These are phyloP conservation scores for Tetrapisispora namnaoensis DNA, from an alignment of 805 yeast genomes.

Conservation along the genomic window DNA sequence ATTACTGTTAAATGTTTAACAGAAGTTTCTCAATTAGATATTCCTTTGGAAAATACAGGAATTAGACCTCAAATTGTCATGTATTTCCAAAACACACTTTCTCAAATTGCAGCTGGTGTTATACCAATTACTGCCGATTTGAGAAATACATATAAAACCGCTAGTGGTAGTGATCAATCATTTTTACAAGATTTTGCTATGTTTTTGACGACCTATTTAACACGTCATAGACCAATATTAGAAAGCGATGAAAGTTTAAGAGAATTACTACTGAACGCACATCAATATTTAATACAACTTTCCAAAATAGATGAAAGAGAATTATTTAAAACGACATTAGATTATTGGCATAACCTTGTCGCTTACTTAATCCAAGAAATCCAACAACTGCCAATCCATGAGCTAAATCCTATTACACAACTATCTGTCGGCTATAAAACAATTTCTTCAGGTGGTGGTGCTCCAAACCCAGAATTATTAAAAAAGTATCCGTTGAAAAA, in stretches of 20 bases:
- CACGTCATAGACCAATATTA: slow-evolving; percentile 57
- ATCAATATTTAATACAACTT: slow-evolving; percentile 70
- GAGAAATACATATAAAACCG: slow-evolving; percentile 58
- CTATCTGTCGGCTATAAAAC: slow-evolving; percentile 35
- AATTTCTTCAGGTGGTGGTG: slow-evolving; percentile 54
- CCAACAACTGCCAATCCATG: slow-evolving; percentile 64
- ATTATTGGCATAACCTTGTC: slow-evolving; percentile 89
- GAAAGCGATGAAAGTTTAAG: slow-evolving; percentile 47
- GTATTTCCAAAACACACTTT: slow-evolving; percentile 66
- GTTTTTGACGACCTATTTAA: slow-evolving; percentile 77
- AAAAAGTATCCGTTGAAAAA: slow-evolving; percentile 77
- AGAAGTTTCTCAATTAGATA: slow-evolving; percentile 67
- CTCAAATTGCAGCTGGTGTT: slow-evolving; percentile 49
- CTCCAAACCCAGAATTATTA: slow-evolving; percentile 71
- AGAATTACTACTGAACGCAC: slow-evolving; percentile 59
- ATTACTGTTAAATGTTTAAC: slow-evolving; percentile 85
- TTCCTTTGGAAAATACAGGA: slow-evolving; percentile 40
- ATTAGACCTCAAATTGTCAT: slow-evolving; percentile 42
- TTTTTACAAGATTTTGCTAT: slow-evolving; percentile 91
- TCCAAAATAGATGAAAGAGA: slow-evolving; percentile 93
- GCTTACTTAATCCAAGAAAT: slow-evolving; percentile 74
- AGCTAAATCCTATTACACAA: slow-evolving; percentile 69
- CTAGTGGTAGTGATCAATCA: slow-evolving; percentile 79
- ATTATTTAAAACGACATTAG: slow-evolving; percentile 87
- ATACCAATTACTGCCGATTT: slow-evolving; percentile 70